phyloP scores from a whole-genome alignment of 345 rosid genomes.

The Theobroma cacao region DNA sequence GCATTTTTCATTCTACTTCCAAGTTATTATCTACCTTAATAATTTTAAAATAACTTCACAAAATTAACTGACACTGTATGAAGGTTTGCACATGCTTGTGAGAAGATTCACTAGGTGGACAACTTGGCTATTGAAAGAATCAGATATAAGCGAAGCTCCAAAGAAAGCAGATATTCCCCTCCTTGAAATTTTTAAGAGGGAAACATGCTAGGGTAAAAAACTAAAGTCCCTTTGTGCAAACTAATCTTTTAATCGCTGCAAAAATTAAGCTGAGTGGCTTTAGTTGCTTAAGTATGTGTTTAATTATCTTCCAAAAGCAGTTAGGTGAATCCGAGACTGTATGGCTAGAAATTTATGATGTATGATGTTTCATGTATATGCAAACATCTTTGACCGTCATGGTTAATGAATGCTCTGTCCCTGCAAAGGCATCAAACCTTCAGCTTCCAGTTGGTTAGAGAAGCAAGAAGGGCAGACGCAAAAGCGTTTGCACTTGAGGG shows the following conservation, averaged over 20 bases:
- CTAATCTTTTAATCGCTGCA: no score
- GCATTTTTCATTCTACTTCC: not conserved
- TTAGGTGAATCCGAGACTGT: not conserved
- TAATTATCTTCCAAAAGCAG: not conserved
- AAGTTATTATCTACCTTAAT: not conserved
- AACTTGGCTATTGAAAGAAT: no score
- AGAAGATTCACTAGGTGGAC: not conserved
- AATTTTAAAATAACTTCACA: not conserved
- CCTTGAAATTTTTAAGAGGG: not conserved
- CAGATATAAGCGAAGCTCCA: no score
- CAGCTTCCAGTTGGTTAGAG: slow-evolving; percentile 36
- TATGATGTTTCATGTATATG: not conserved
- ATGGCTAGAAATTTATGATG: not conserved
- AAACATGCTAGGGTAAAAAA: not conserved
- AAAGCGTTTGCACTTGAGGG: slow-evolving; percentile 41
- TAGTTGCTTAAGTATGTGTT: no score
- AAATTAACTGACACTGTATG: not conserved
- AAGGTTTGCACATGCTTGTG: not conserved
- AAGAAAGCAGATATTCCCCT: not conserved
- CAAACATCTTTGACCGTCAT: not conserved
- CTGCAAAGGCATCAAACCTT: slow-evolving; percentile 26
- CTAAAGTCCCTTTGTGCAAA: not conserved
- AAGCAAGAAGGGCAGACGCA: slow-evolving; percentile 35
- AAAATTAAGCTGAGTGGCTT: not conserved
- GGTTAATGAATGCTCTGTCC: not conserved